Evolutionary conservation across 176 grass and related monocot genomes (phyloP).

Genomic region (Carex littledalei): DNA sequence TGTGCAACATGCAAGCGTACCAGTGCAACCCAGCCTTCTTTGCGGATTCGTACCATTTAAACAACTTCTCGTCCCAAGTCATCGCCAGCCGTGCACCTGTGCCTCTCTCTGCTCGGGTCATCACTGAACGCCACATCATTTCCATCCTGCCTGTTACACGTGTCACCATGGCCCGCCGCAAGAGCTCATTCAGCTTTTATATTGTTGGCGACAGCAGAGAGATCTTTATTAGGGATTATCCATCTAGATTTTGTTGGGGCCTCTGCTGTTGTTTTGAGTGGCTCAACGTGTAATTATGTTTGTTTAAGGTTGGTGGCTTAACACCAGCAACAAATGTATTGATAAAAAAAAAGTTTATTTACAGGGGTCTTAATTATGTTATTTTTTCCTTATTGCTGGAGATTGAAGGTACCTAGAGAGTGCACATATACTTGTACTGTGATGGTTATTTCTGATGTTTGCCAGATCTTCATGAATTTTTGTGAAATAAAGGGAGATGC

Average conservation of each 20-base stretch:
- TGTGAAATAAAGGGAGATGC: neutral
- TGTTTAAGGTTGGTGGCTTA: neutral
- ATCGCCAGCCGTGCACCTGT: constrained; percentile 45
- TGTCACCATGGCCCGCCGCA: constrained; percentile 57
- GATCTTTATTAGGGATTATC: constrained; percentile 76
- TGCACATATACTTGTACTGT: neutral
- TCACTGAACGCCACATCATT: constrained; percentile 73
- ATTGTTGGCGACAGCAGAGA: constrained; percentile 62
- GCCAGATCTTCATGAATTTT: neutral
- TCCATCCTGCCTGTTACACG: constrained; percentile 74
- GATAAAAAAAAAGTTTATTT: too few relatives aligned
- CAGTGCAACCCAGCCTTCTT: constrained; percentile 94
- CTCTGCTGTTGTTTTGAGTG: constrained; percentile 92
- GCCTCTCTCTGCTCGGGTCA: constrained; percentile 59
- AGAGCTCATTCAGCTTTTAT: constrained; percentile 68
- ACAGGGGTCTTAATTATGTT: neutral
- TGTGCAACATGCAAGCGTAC: constrained; percentile 89
- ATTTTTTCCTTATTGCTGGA: neutral
- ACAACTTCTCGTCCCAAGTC: constrained; percentile 84
- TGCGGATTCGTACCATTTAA: constrained; percentile 79
- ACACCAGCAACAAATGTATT: too few relatives aligned
- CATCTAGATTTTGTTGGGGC: constrained; percentile 71
- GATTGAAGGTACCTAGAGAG: neutral
- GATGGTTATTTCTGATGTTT: constrained; percentile 1
- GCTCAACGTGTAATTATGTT: constrained; percentile 32